Conservation (phyloP, 78 protist genomes). For the Dictyostelium purpureum region DNA sequence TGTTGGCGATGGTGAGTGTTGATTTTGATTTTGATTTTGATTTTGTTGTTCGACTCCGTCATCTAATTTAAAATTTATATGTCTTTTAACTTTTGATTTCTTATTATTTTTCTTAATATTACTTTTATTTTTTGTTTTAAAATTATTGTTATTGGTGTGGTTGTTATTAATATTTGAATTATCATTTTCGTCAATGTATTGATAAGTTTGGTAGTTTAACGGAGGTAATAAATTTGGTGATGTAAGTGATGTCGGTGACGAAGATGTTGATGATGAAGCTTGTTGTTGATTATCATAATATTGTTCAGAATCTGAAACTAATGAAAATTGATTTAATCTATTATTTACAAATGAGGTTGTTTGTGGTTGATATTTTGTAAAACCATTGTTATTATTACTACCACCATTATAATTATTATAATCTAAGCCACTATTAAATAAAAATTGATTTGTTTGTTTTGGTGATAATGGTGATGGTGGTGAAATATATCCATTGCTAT, state of each 20-base stretch:
- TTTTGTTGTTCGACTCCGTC: neutral
- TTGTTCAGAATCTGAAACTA: neutral
- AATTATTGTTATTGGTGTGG: neutral
- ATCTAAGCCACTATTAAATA: neutral
- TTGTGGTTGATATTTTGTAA: neutral
- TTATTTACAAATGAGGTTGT: neutral
- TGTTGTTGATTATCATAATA: neutral
- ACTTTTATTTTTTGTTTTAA: neutral
- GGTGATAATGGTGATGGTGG: constrained; percentile 27
- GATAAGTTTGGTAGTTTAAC: neutral
- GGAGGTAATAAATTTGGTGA: neutral
- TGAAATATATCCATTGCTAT: neutral
- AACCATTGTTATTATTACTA: too few species aligned
- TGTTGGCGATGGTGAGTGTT: neutral
- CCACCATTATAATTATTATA: neutral
- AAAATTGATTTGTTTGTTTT: constrained; percentile 22
- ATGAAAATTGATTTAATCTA: neutral
- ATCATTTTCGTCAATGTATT: constrained; percentile 15
- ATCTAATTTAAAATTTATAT: neutral
- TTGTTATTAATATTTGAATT: neutral
- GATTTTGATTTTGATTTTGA: neutral
- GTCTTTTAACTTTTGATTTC: neutral
- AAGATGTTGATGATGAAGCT: neutral
- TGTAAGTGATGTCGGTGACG: neutral
- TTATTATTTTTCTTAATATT: neutral